Base-by-base conservation (phyloP, 306 rosid species). In the Hippophae gyantsensis region DNA sequence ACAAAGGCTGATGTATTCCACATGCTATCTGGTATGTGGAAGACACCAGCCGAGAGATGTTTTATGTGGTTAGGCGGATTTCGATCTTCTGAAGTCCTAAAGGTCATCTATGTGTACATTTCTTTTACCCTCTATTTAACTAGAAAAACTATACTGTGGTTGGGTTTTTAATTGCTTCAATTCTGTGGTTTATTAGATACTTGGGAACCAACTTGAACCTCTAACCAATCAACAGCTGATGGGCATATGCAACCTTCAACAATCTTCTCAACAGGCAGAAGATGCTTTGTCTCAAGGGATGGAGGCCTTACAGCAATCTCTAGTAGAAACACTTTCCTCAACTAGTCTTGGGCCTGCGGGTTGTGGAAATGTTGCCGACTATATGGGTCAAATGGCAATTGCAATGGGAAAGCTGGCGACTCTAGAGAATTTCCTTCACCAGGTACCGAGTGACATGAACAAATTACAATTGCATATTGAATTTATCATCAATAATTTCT, bases 341-440 rank as follows among this genome's bases (percentile, higher is more conserved):
- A 32, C 75, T 46, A 68, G 77, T 56, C 49, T 78, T 9, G 80
- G 83, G 3, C 77, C 84, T 0, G 32, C 78, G 13, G 70, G 54
- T 44, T 78, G 87, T 1, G 89, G 84, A 42, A 77, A 84, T 71
- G 95, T 89, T 3, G 89, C 93, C 0, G 93, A 84, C 43, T 89
- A 89, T 72, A 89, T 89, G 97, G 95, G 89, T 10, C 95, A 86
- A 77, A 89, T 89, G 97, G 97, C 97, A 0, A 67, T 89, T 56
- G 95, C 97, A 51, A 84, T 89, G 93, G 81, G 86, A 65, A 86
- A 86, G 60, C 93, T 89, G 55, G 79, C 87, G 18, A 78, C 89
- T n/a, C 70, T 86, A 0, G 93, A 89, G 76, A 81, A 63, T 64
- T 89, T 89, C 77, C 76, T 84, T 64, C 78, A 82, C 71, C 97